phyloP scores from a whole-genome alignment of 345 rosid genomes.

The Diplotaxis tenuifolia region DNA sequence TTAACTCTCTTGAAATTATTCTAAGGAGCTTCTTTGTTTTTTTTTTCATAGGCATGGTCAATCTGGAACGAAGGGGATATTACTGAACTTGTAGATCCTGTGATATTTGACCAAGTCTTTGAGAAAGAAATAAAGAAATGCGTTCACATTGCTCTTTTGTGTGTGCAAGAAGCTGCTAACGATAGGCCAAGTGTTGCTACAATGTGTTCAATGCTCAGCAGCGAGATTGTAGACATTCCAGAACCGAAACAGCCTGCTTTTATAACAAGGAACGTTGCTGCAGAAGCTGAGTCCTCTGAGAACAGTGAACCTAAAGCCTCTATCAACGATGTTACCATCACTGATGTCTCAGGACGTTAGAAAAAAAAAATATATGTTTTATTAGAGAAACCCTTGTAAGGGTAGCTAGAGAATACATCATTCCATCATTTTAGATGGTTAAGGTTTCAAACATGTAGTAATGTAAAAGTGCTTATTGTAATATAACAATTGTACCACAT shows the following conservation, averaged over 20 bases:
- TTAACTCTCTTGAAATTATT: slow-evolving; percentile 1
- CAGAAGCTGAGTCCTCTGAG: slow-evolving; percentile 14
- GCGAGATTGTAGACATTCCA: slow-evolving; percentile 9
- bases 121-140: slow-evolving; percentile 38
- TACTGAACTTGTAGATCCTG: slow-evolving; percentile 25
- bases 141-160: slow-evolving; percentile 42
- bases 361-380: neutral
- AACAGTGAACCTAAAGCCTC: slow-evolving; percentile 30
- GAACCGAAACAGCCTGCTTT: slow-evolving; percentile 15
- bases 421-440: neutral
- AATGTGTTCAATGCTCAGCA: slow-evolving; percentile 34
- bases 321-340: slow-evolving; percentile 28
- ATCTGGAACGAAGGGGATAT: slow-evolving; percentile 28
- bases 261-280: neutral
- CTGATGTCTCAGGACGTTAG: slow-evolving; percentile 32
- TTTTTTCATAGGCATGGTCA: slow-evolving; percentile 39
- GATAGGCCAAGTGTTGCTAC: slow-evolving; percentile 44
- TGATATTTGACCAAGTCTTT: slow-evolving; percentile 20
- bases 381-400: neutral
- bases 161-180: slow-evolving; percentile 40
- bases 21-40: slow-evolving; percentile 12
- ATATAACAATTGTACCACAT: neutral
- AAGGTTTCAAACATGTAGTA: neutral
- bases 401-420: neutral
- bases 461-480: neutral